phyloP scores from a whole-genome alignment of 140 eudicot genomes.

The Bidens hawaiensis region DNA sequence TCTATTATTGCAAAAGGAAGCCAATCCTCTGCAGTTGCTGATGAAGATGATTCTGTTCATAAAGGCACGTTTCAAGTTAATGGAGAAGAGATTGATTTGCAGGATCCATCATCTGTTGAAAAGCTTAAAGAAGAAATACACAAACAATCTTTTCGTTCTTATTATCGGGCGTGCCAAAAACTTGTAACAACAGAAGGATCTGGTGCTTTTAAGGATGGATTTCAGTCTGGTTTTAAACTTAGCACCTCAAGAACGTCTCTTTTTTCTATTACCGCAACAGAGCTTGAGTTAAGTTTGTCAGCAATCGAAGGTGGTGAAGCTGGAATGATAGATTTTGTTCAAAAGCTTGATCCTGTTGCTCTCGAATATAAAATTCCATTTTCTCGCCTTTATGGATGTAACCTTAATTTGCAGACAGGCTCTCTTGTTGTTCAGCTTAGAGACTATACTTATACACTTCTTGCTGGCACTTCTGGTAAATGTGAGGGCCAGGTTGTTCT shows the following conservation, averaged over 20 bases:
- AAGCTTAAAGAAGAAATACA: slow-evolving; percentile 81
- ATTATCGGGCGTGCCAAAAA: slow-evolving; percentile 73
- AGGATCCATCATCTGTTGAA: slow-evolving; percentile 55
- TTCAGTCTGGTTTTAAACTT: slow-evolving; percentile 87
- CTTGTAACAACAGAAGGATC: slow-evolving; percentile 74
- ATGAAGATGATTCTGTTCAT: slow-evolving; percentile 41
- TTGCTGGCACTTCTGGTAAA: slow-evolving; percentile 79
- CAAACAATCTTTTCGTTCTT: slow-evolving; percentile 73
- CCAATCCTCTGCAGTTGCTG: slow-evolving; percentile 45
- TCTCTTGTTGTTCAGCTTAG: slow-evolving; percentile 80
- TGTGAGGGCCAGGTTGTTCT: slow-evolving; percentile 90
- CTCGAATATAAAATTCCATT: slow-evolving; percentile 74
- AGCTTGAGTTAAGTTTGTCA: slow-evolving; percentile 64
- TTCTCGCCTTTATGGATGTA: slow-evolving; percentile 81
- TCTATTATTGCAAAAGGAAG: slow-evolving; percentile 37
- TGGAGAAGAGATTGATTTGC: slow-evolving; percentile 59
- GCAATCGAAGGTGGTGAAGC: slow-evolving; percentile 91
- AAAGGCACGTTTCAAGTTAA: slow-evolving; percentile 37
- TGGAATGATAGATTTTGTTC: slow-evolving; percentile 87
- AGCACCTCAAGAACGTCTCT: slow-evolving; percentile 78
- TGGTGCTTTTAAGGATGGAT: slow-evolving; percentile 77
- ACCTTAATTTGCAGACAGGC: slow-evolving; percentile 62
- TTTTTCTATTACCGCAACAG: slow-evolving; percentile 79
- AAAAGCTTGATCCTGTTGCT: slow-evolving; percentile 87
- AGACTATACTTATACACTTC: slow-evolving; percentile 73